phyloP scores from a whole-genome alignment of 164 flowering plant species.

The Protea cynaroides region DNA sequence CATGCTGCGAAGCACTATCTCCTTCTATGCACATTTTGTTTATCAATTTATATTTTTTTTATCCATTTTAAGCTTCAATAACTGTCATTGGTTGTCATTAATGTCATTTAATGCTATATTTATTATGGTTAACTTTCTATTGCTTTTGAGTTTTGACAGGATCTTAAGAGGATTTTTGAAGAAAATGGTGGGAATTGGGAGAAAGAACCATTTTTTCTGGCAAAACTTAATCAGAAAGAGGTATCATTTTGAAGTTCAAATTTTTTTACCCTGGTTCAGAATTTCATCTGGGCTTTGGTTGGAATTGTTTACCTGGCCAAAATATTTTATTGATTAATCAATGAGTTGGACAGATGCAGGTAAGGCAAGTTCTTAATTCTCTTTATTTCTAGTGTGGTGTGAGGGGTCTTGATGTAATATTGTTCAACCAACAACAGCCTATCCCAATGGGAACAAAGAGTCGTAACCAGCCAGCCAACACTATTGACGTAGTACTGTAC shows the following conservation, averaged over 20 bases:
- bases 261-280: no score
- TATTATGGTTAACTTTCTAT: background rate
- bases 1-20: background rate
- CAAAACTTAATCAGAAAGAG: conserved; percentile 35
- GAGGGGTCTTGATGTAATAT: no score
- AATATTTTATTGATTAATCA: no score
- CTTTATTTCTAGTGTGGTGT: no score
- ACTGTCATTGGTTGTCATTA: background rate
- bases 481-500: no score
- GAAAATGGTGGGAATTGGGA: conserved; percentile 54
- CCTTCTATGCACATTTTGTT: background rate
- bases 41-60: background rate
- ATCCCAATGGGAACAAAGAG: no score
- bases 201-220: conserved; percentile 78
- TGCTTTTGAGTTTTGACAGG: conserved; percentile 31
- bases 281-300: no score
- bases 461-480: no score
- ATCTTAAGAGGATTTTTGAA: conserved; percentile 52
- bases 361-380: no score
- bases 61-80: background rate
- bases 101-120: background rate
- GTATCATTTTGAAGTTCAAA: conserved; percentile 22
- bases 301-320: no score
- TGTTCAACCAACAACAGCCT: no score
- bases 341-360: no score